Base-by-base conservation (phyloP, 2,329 filamentous ascomycete genomes). In the Colletotrichum sp. region DNA sequence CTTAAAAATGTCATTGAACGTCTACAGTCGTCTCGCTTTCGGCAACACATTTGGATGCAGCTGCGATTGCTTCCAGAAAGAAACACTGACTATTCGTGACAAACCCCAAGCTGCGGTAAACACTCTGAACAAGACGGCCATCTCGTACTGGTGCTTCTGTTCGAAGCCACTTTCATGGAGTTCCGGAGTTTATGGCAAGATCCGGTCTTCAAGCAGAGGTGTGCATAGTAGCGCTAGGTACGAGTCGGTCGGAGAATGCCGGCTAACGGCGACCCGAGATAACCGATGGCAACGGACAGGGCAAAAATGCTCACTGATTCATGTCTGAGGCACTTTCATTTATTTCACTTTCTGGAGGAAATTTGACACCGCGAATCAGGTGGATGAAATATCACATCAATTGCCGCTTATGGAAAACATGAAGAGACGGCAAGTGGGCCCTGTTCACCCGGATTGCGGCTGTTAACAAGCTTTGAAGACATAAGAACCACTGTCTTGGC, bases 91-190 rank as follows among this genome's bases (percentile, higher is more conserved):
- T 49, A 13, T 21, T 49, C 10, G 6, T 21, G 44, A 13, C 18
- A 49, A 49, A 13, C 0, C 6, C n/a, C n/a, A 49, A 21, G 10
- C n/a, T 49, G 1, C 10, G 10, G n/a, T 21, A 0, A 13, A 2
- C 1, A 5, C 6, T n/a, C 44, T 12, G 18, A 49, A 12, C 10
- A 21, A 7, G 44, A 21, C 10, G 6, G 12, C 10, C 10, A 7
- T 49, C n/a, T 49, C 44, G 10, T 0, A 49, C 3, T 49, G n/a
- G 0, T 21, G n/a, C 44, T 4, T 13, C n/a, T 13, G 2, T 21
- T 49, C 10, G 3, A 49, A 2, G 12, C 2, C n/a, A 18, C 18
- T 0, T 12, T 13, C 44, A 13, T 13, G 44, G n/a, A 52, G 44
- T 3, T 21, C 0, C 10, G 10, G 44, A 2, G 6, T 4, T 52